Conservation (phyloP, 148 eudicot species). For the Rhododendron williamsianum region DNA sequence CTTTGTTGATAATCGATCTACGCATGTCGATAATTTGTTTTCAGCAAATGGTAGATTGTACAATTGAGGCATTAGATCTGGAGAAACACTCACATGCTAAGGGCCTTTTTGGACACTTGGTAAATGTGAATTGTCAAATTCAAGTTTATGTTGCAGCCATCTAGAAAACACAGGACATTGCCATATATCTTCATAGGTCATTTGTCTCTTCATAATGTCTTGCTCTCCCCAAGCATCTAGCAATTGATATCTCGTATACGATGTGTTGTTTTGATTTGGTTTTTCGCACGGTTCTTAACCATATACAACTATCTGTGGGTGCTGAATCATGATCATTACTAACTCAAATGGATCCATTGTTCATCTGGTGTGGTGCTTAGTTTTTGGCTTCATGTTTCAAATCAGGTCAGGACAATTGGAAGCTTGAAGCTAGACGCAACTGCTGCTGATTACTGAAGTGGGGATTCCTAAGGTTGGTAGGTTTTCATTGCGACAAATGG, state of each 20-base stretch:
- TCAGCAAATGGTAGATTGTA: background rate
- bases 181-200: background rate
- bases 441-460: conserved; percentile 1
- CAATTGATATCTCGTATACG: background rate
- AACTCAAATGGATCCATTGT: background rate
- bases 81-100: background rate
- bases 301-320: background rate
- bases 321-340: background rate
- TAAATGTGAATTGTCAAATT: background rate
- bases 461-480: background rate
- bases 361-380: background rate
- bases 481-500: conserved; percentile 23
- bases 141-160: background rate
- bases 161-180: background rate
- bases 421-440: background rate
- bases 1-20: background rate
- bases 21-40: background rate
- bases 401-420: conserved; percentile 5
- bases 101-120: background rate
- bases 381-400: background rate
- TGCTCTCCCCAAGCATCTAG: background rate
- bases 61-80: background rate
- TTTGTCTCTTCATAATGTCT: background rate
- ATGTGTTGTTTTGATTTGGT: background rate
- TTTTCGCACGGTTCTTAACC: background rate